A percentile compares a stretch with the other conserved stretches of the same genome.
Evolutionary conservation across 495 filamentous ascomycete genomes (phyloP).

Genomic region (Parathielavia hyrcaniae): DNA sequence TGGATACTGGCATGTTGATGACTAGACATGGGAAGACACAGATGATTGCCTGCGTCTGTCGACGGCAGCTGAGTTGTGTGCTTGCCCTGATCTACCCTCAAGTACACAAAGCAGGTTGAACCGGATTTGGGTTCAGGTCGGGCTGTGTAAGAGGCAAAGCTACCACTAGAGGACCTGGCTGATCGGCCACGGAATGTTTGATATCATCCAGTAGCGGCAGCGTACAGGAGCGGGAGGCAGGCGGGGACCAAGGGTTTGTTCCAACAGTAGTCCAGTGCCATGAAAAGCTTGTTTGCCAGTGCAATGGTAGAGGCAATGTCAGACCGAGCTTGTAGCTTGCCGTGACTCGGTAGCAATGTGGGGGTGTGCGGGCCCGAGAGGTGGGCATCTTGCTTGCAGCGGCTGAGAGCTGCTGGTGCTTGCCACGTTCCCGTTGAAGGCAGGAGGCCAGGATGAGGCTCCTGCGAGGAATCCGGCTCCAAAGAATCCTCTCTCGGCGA

Average conservation of each 20-base stretch:
- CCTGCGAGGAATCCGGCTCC: neutral
- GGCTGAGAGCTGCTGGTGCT: neutral
- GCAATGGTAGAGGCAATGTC: neutral
- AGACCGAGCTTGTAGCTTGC: neutral
- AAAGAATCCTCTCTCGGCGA: neutral
- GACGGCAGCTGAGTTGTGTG: too few species aligned
- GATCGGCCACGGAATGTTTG: neutral
- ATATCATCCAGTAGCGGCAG: neutral
- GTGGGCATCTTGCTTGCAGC: neutral
- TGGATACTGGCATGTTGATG: too few species aligned
- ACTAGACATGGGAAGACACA: too few species aligned
- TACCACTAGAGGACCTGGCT: neutral
- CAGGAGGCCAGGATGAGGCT: neutral
- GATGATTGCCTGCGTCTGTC: too few species aligned
- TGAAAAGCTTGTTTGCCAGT: slow-evolving; percentile 4
- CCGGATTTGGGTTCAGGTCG: too few species aligned
- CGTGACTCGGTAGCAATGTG: neutral
- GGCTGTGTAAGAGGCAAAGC: too few species aligned
- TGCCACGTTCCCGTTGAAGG: neutral
- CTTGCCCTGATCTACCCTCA: too few species aligned
- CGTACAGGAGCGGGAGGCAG: neutral
- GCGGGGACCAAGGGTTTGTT: neutral
- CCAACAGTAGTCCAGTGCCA: neutral
- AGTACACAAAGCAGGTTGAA: too few species aligned
- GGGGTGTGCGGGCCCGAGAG: neutral